Evolutionary conservation across 2,329 filamentous ascomycete species (phyloP), one percentile per base, ranked within the genome.

Genomic region (Claviceps sp.): DNA sequence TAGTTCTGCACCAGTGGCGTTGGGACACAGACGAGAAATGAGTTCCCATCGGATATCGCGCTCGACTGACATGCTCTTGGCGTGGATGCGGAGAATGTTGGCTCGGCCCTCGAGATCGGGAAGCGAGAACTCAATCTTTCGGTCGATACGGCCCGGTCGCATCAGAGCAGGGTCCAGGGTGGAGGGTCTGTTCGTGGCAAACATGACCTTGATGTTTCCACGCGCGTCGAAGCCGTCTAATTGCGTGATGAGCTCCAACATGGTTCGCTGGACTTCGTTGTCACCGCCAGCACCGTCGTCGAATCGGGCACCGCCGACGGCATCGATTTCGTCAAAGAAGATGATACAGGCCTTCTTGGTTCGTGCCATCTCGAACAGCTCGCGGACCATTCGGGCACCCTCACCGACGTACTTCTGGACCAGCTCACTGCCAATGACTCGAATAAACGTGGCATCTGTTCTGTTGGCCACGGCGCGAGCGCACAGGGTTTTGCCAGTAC

Each of bases 321-420:
- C 91, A 68, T 97, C 91, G 56, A 97, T 93, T 73, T 98, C 93
- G 67, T 98, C 93, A 47, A 72, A 72, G 82, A 98, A 98, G 72
- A 98, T 98, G 66, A 98, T 98, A 71, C 93, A 98, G 0, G 93
- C 93, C 73, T 98, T 98, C 80, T 98, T 98, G 53, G 93, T 97
- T 61, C 93, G 84, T 9, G 93, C 93, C 93, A 98, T 98, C 73
- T 98, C 93, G 68, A 98, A 98, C 2, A 98, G 80, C 73, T 98
- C 93, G 62, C 93, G 84, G 20, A 98, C 93, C 93, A 98, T 98
- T 62, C 94, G 82, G 5, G 94, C 93, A 66, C 93, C 93, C 69
- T 98, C 93, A 66, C 93, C 93, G 18, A 98, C 93, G 66, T 98
- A 98, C 73, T 98, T 98, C 71, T 98, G 93, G 8, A 98, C 93